Base-by-base conservation (phyloP, 345 rosid genomes). In the Euphorbia peplus region DNA sequence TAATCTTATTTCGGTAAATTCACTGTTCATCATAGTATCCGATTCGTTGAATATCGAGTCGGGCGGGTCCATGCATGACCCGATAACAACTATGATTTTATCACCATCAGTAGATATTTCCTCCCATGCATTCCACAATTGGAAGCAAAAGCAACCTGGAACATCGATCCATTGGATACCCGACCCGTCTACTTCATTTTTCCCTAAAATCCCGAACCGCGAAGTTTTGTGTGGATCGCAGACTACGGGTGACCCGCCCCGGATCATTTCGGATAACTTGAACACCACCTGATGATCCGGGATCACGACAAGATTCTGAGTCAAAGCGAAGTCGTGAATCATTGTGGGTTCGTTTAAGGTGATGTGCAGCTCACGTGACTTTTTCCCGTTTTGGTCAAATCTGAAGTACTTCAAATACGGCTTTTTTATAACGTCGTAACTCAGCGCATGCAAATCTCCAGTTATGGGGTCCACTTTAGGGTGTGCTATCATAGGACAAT, bases 121-220 rank as follows among this genome's bases (percentile, higher is more conserved):
- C 54, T 91, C 96, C 97, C 97, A 89, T 21, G 93, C 86, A 58
- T 89, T 91, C 85, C 85, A 89, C 21, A 89, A 59, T 79, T 90
- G 96, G 72, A 90, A 86, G 71, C 92, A 88, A 46, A 88, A 88
- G 42, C 86, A 83, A 60, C 69, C 71, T 0, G 90, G 88, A 18
- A 79, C 87, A 7, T 85, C 82, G 14, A 89, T 25, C 96, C 95
- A 89, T 44, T 11, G 69, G 18, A 89, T 79, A 13, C 62, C 69
- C 0, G 87, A 83, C 4, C 80, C 87, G 41, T 75, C 72, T 12
- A 1, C 42, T n/a, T 82, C 87, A 42, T 79, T 56, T 72, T 73
- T 86, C 0, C 76, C 60, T 70, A 89, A 55, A 50, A 89, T 70
- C 13, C 87, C 86, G 53, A 89, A 87, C 59, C 90, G 80, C 8